These are phyloP conservation scores for Candida arabinofermentans DNA, from an alignment of 805 yeast species.

Conservation along the genomic window DNA sequence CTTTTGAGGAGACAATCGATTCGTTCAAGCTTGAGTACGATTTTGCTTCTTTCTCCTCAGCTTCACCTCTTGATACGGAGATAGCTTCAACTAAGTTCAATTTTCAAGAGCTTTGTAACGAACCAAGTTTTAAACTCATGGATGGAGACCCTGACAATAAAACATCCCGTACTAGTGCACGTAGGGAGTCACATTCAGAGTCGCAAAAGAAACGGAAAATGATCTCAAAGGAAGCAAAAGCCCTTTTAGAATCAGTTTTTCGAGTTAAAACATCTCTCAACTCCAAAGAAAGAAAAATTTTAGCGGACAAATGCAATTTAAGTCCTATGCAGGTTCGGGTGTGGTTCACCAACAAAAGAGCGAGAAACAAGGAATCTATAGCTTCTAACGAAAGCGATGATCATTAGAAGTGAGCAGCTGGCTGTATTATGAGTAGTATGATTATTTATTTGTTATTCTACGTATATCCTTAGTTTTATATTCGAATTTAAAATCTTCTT, in stretches of 20 bases:
- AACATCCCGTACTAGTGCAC: too few relatives aligned
- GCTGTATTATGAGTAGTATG: constrained; percentile 15
- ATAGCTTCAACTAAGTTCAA: background rate
- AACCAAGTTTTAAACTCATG: too few relatives aligned
- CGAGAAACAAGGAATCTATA: constrained; percentile 2
- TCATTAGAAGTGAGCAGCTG: constrained; percentile 7
- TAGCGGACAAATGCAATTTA: constrained; percentile 9
- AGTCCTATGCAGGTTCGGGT: constrained; percentile 10
- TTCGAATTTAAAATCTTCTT: too few relatives aligned
- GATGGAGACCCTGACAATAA: too few relatives aligned
- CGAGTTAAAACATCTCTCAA: constrained; percentile 8
- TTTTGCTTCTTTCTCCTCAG: constrained; percentile 1
- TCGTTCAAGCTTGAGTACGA: background rate
- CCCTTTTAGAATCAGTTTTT: constrained; percentile 7
- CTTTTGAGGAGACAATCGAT: background rate
- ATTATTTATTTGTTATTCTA: background rate
- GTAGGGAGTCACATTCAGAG: too few relatives aligned
- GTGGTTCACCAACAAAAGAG: constrained; percentile 17
- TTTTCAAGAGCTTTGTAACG: background rate
- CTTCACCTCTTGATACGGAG: background rate
- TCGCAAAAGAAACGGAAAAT: background rate
- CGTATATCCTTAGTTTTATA: too few relatives aligned
- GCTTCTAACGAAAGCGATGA: background rate
- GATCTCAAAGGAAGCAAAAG: constrained; percentile 3
- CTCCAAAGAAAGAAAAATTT: constrained; percentile 8